Evolutionary conservation across 345 rosid genomes (phyloP).

Genomic region (Rhodomyrtus tomentosa): DNA sequence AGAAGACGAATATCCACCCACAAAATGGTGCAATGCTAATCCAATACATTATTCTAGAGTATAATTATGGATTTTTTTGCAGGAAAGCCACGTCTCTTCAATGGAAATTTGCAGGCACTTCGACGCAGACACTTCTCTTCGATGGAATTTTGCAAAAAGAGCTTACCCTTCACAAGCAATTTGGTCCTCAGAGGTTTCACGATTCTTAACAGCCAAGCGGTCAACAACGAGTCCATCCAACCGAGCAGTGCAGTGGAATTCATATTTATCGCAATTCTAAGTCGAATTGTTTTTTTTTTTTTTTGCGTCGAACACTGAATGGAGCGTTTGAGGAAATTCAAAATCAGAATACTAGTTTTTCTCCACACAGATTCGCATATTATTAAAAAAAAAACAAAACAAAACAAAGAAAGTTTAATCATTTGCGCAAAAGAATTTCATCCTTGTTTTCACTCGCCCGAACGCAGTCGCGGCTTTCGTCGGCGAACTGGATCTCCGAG

Average conservation of each 20-base stretch:
- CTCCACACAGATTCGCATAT: neutral
- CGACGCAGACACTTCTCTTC: neutral
- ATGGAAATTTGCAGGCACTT: neutral
- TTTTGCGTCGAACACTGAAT: neutral
- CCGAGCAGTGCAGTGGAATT: constrained; percentile 56
- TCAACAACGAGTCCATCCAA: constrained; percentile 57
- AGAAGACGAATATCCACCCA: no score
- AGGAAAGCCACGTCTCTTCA: no score
- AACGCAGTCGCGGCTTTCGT: constrained; percentile 9
- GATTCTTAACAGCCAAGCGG: constrained; percentile 39
- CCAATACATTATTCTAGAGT: no score
- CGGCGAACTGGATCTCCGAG: constrained; percentile 48
- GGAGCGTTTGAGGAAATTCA: neutral
- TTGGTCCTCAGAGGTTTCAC: constrained; percentile 39
- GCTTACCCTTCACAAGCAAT: constrained; percentile 83
- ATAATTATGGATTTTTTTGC: no score
- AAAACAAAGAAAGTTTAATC: neutral
- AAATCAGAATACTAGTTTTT: neutral
- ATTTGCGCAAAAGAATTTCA: neutral
- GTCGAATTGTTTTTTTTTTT: neutral
- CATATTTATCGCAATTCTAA: neutral
- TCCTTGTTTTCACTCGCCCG: neutral
- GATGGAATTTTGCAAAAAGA: neutral
- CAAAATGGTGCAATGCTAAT: no score
- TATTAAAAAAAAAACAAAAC: neutral